Evolutionary conservation across 1,139 yeast genomes (phyloP), one percentile per base, ranked within the genome.

Genomic region (Geotrichum europaeum): DNA sequence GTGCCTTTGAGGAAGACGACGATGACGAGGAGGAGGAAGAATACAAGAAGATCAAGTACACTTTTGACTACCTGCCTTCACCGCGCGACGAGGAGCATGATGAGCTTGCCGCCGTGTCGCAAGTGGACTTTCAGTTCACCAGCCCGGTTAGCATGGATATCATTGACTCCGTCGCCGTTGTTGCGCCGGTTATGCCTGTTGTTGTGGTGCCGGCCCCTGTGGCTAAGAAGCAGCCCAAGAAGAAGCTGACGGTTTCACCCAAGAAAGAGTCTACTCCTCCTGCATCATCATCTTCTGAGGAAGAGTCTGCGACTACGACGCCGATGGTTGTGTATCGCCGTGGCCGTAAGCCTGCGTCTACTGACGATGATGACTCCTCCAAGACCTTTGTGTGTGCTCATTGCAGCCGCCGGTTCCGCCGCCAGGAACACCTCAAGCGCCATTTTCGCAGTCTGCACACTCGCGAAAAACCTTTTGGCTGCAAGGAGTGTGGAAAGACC

Each of bases 371-470:
- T 25, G 54, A 55, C 32, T 47, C 51, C 7, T 47, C 43, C 53
- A 72, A 72, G 63, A 64, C 69, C 24, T 73, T 73, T 64, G 71
- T 70, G 47, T 73, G 76, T 61, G 67, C 67, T 51, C 68, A 71
- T 57, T 73, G 76, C 65, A 63, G 65, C 58, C 69, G 76, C 40
- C 66, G 70, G 60, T 88, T 88, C 75, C 84, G 85, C 69, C 81
- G 95, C 66, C 90, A 86, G 71, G 96, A 88, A 70, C 96, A 88
- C 72, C 75, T 88, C 66, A 86, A 86, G 70, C 79, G 96, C 63
- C 96, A 87, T 70, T 83, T 85, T 70, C 78, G 94, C 63, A 84
- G 90, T 18, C 78, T 87, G 65, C 78, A 75, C 60, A 86, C 92
- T 25, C 81, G 84, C 63, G 91, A 86, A 63, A 86, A 86, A 72